Base-by-base conservation (phyloP, 495 filamentous ascomycete species). In the Annulohypoxylon moriforme region DNA sequence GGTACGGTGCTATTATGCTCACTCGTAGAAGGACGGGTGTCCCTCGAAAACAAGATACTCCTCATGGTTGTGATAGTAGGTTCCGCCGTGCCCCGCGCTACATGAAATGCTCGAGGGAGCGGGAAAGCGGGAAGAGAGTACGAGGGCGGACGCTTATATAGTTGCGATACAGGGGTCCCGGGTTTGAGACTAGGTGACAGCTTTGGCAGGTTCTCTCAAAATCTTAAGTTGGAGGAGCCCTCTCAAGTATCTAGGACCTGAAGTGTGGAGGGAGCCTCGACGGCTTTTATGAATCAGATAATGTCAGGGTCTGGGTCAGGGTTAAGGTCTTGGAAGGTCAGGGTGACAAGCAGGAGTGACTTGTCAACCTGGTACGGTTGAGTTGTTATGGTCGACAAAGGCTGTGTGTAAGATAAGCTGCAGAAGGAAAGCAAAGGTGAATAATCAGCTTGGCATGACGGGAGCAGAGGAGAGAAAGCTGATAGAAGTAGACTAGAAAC, bases 401-500 rank as follows among this genome's bases (percentile, higher is more conserved):
- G 70, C 36, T 56, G 56, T 42, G 64, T 68, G 64, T 68, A 60
- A 72, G 70, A 68, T 76, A 67, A 75, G 73, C 60, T 46, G 62
- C 65, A 58, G 65, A 58, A 55, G 27, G 58, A 29, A 61, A 42
- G 62, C 49, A 67, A 42, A 64, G 18, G 47, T 66, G 27, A 62
- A 67, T 66, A 53, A 66, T 63, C 61, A 67, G 68, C 72, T 74
- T 71, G 69, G 63, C 69, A 46, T 58, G 69, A 59, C 55, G 49
- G 29, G 69, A 60, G 29, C 49, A 60, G 14, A 33, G 29, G 57
- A 64, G 61, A 58, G 62, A 71, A 67, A 67, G 67, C 62, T 64
- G 67, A 70, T 70, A 74, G 71, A 74, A 74, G 67, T 61, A 67
- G 64, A 40, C 65, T 69, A 72, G 68, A 67, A 67, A 55, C 62